phyloP scores from a whole-genome alignment of 2,329 filamentous ascomycete genomes.

The Penicillium frequentans region DNA sequence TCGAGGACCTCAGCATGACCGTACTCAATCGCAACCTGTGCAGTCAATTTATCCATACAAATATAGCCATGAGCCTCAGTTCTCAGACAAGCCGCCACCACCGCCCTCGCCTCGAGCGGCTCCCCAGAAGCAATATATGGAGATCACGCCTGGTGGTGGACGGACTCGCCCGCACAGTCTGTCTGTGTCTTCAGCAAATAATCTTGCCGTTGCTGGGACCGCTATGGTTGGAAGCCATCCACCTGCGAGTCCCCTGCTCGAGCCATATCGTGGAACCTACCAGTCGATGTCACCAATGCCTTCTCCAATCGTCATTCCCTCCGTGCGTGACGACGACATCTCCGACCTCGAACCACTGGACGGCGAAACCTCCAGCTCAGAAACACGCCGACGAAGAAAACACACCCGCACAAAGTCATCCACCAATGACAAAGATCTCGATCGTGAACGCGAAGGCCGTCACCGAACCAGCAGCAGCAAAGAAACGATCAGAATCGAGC shows the following conservation, averaged over 20 bases:
- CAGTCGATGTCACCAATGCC: constrained; percentile 95
- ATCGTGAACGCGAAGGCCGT: constrained; percentile 15
- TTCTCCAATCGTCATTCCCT: constrained; percentile 67
- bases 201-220: constrained; percentile 34
- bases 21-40: constrained; percentile 5
- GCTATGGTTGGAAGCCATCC: constrained; percentile 44
- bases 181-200: constrained; percentile 42
- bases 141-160: constrained; percentile 33
- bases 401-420: constrained; percentile 27
- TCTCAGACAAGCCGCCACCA: constrained; percentile 7
- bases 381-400: constrained; percentile 27
- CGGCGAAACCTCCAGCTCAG: constrained; percentile 24
- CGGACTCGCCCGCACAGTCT: constrained; percentile 32
- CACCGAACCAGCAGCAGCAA: constrained; percentile 15
- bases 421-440: constrained; percentile 17
- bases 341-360: constrained; percentile 51
- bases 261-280: constrained; percentile 91
- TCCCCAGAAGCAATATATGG: constrained; percentile 33
- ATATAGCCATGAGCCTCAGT: constrained; percentile 23
- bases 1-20: not conserved
- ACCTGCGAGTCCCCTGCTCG: constrained; percentile 80
- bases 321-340: constrained; percentile 55
- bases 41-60: constrained; percentile 21
- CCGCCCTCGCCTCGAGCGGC: not conserved
- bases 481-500: constrained; percentile 21